phyloP scores from a whole-genome alignment of 768 basidiomycete species.

The Trametes meyenii region DNA sequence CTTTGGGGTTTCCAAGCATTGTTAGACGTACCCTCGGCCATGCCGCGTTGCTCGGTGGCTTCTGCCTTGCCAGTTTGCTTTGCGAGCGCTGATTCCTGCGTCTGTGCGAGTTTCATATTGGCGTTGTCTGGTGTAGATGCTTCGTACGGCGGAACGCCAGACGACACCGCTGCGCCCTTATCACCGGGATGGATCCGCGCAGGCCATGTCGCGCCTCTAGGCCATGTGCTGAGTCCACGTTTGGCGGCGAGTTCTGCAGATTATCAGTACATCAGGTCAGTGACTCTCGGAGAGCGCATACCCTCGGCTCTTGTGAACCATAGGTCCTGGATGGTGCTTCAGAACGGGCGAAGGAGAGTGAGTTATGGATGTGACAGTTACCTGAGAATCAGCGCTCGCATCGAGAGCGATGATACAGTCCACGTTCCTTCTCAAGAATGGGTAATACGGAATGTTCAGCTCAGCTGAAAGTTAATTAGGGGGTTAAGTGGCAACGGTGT shows the following conservation, averaged over 20 bases:
- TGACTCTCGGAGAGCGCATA: neutral
- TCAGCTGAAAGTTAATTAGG: constrained; percentile 27
- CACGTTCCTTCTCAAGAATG: constrained; percentile 29
- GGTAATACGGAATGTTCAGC: constrained; percentile 33
- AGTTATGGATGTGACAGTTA: neutral
- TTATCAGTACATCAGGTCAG: neutral
- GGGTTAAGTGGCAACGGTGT: neutral
- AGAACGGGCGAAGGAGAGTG: neutral
- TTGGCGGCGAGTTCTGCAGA: constrained; percentile 28
- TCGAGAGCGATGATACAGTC: constrained; percentile 34
- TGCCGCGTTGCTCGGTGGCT: constrained; percentile 17
- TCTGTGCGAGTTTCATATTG: constrained; percentile 29
- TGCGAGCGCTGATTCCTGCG: constrained; percentile 29
- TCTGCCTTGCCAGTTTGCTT: constrained; percentile 27
- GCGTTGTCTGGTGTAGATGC: constrained; percentile 19
- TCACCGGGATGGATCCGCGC: constrained; percentile 14
- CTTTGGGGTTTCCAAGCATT: neutral
- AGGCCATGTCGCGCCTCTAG: constrained; percentile 31
- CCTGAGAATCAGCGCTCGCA: constrained; percentile 33
- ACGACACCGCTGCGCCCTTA: constrained; percentile 3
- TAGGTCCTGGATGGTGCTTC: constrained; percentile 20
- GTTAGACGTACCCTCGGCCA: constrained; percentile 22
- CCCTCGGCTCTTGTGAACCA: constrained; percentile 35
- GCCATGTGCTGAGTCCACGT: constrained; percentile 31
- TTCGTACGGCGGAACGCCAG: constrained; percentile 9